Conservation (phyloP, 2,329 filamentous ascomycete species). For the Penicillium sp. region DNA sequence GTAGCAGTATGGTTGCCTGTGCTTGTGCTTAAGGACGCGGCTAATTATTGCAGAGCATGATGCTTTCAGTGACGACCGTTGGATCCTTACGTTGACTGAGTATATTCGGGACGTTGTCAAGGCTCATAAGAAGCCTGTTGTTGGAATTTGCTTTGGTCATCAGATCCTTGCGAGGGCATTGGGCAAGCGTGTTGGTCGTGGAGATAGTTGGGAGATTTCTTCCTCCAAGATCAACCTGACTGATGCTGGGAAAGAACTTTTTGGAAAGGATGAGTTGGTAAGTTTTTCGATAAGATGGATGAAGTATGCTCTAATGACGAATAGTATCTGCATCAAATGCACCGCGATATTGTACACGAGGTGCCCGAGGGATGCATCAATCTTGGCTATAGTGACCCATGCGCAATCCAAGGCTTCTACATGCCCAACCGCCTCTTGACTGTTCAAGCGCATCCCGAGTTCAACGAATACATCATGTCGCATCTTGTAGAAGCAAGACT, state of each 20-base stretch:
- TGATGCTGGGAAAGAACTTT: slow-evolving; percentile 41
- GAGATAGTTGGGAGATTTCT: slow-evolving; percentile 48
- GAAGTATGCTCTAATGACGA: neutral
- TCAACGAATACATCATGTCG: slow-evolving; percentile 39
- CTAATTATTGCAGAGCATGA: slow-evolving; percentile 29
- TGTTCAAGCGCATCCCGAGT: slow-evolving; percentile 52
- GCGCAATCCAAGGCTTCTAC: slow-evolving; percentile 48
- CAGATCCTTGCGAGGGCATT: slow-evolving; percentile 49
- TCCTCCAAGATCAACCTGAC: slow-evolving; percentile 44
- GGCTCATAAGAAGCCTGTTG: slow-evolving; percentile 30
- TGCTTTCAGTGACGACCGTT: slow-evolving; percentile 45
- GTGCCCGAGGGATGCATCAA: slow-evolving; percentile 42
- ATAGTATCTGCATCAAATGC: slow-evolving; percentile 47
- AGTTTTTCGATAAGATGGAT: neutral
- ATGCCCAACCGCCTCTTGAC: slow-evolving; percentile 40
- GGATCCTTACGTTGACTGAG: slow-evolving; percentile 46
- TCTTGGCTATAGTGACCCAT: slow-evolving; percentile 44
- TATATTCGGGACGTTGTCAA: slow-evolving; percentile 35
- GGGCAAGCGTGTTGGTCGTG: slow-evolving; percentile 38
- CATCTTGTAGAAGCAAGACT: slow-evolving; percentile 28
- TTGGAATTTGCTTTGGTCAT: slow-evolving; percentile 52
- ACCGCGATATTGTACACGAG: slow-evolving; percentile 46
- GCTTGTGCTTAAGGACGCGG: neutral
- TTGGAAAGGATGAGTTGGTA: slow-evolving; percentile 31
- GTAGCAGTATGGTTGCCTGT: slow-evolving; percentile 28